Evolutionary conservation across 2,329 filamentous ascomycete species (phyloP), one percentile per base, ranked within the genome.

Genomic region (Alternaria dauci): DNA sequence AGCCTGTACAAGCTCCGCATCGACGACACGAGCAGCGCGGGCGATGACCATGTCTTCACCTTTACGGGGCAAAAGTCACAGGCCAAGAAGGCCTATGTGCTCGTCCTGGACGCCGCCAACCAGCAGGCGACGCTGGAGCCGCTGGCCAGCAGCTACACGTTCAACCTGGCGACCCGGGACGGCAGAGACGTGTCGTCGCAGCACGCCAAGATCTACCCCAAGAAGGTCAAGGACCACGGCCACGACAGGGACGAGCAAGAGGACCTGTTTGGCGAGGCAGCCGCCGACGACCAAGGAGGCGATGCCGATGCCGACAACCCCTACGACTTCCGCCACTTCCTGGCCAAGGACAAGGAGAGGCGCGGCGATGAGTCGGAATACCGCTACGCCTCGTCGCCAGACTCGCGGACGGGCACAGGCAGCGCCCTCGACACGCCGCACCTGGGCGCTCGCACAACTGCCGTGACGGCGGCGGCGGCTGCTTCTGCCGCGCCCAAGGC

Each of bases 71-170:
- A 74, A 41, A 74, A 74, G 43, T 75, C 67, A 3, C 68, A 63
- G 5, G 64, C 69, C 16, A 72, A 73, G 59, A 77, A 75, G 64
- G 73, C 76, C 9, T 80, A 79, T 48, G 81, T 85, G 9, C 85
- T 96, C 52, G 86, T 94, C 59, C 95, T 94, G 73, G 91, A 96
- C 77, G 84, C 89, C 8, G 82, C 84, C 18, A 88, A 87, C 53
- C 88, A 94, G 72, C 89, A 86, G 57, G 95, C 95, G 67, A 88
- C 95, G 28, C 85, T 97, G 55, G 93, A 97, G 80, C 88, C 88
- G 52, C 83, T 97, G 55, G 88, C 92, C 74, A 90, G 89, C n/a
- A 89, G 89, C 39, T 91, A 96, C 79, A 89, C 92, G 72, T 94
- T 97, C 89, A 97, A 97, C 77, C 81, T 97, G 85, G 56, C 88